phyloP scores from a whole-genome alignment of 805 yeast genomes.

The Komagataella mondaviorum region DNA sequence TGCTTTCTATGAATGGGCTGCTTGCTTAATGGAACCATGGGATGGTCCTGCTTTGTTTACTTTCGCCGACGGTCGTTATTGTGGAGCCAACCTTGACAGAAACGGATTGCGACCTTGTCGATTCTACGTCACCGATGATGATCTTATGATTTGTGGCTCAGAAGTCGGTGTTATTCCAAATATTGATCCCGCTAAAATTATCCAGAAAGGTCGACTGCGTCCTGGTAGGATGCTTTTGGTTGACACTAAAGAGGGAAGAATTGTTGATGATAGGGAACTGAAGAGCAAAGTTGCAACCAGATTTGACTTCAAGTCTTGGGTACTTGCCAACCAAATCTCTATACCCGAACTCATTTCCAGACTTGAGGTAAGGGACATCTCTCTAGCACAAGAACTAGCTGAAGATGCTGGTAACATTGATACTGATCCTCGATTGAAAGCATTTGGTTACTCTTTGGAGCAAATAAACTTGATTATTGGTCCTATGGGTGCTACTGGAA shows the following conservation, averaged over 20 bases:
- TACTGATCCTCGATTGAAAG: constrained; percentile 69
- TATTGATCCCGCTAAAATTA: constrained; percentile 66
- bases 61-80: constrained; percentile 93
- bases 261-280: constrained; percentile 87
- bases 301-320: constrained; percentile 90
- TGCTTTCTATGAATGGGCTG: constrained; percentile 98
- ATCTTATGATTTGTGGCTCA: constrained; percentile 93
- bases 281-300: constrained; percentile 68
- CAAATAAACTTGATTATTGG: constrained; percentile 72
- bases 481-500: constrained; percentile 88
- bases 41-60: constrained; percentile 98
- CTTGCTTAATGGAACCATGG: constrained; percentile 99
- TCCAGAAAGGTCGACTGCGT: constrained; percentile 85
- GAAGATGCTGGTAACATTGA: constrained; percentile 32
- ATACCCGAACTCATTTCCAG: constrained; percentile 63
- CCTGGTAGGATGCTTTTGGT: constrained; percentile 96
- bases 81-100: constrained; percentile 97
- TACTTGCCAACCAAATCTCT: constrained; percentile 72
- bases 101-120: constrained; percentile 98
- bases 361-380: constrained; percentile 28
- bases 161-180: constrained; percentile 90
- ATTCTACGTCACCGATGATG: constrained; percentile 88
- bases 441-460: constrained; percentile 92
- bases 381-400: constrained; percentile 11
- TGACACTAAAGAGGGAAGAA: constrained; percentile 84